Evolutionary conservation across 2,329 filamentous ascomycete species (phyloP).

Genomic region (Colletotrichum sublineola): DNA sequence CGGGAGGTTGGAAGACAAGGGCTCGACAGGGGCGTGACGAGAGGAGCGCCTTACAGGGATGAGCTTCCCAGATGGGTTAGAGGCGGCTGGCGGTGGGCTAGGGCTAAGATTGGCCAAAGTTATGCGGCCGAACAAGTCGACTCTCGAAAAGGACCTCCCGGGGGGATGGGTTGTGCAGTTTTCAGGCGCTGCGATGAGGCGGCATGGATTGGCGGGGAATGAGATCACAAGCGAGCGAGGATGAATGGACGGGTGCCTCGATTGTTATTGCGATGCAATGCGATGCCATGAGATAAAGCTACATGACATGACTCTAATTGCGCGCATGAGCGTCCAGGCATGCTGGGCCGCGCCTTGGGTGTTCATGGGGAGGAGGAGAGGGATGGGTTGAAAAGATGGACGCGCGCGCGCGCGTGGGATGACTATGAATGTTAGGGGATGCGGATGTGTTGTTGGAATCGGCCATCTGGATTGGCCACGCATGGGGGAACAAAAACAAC

Average conservation of each 20-base stretch:
- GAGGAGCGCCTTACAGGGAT: conserved; percentile 22
- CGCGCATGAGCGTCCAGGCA: conserved; percentile 27
- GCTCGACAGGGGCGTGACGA: not conserved
- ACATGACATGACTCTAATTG: conserved; percentile 19
- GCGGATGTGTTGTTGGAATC: conserved; percentile 34
- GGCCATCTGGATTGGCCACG: conserved; percentile 26
- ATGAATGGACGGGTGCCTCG: conserved; percentile 25
- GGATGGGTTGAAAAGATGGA: not conserved
- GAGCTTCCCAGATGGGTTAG: conserved; percentile 25
- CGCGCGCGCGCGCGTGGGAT: not conserved
- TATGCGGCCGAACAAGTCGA: conserved; percentile 30
- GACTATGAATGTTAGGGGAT: conserved; percentile 15
- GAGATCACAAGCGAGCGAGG: conserved; percentile 17
- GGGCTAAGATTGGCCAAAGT: conserved; percentile 39
- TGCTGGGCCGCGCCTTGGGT: conserved; percentile 22
- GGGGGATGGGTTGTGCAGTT: conserved; percentile 15
- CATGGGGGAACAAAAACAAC: conserved; percentile 3
- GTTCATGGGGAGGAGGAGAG: conserved; percentile 1
- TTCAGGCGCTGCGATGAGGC: conserved; percentile 30
- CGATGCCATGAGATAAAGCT: conserved; percentile 8
- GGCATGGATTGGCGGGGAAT: conserved; percentile 37
- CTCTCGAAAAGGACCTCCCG: conserved; percentile 5
- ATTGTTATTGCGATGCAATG: conserved; percentile 14
- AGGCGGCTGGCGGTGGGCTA: conserved; percentile 1
- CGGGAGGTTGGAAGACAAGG: conserved; percentile 6